phyloP scores from a whole-genome alignment of 768 basidiomycete genomes.

The Boletus pseudopeckii region DNA sequence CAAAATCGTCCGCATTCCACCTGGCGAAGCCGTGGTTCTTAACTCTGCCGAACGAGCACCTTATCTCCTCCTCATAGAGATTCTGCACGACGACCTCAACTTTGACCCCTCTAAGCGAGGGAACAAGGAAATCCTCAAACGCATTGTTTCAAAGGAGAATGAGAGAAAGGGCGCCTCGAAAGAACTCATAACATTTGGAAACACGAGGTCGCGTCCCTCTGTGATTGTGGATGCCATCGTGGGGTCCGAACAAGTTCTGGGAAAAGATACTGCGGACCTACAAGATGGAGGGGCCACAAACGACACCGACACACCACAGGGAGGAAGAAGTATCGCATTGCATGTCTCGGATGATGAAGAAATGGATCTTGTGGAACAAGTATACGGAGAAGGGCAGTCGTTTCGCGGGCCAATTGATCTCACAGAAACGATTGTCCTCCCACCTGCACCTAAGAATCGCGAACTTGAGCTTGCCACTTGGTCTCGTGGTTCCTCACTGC shows the following conservation, averaged over 20 bases:
- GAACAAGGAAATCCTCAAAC: constrained; percentile 84
- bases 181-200: constrained; percentile 49
- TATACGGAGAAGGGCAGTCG: constrained; percentile 78
- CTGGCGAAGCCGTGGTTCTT: constrained; percentile 94
- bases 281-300: constrained; percentile 12
- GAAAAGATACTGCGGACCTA: constrained; percentile 29
- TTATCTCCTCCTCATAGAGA: constrained; percentile 88
- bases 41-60: constrained; percentile 97
- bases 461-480: constrained; percentile 85
- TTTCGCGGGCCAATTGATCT: constrained; percentile 75
- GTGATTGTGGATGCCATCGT: constrained; percentile 20
- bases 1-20: constrained; percentile 94
- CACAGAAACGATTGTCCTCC: constrained; percentile 80
- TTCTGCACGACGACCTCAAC: constrained; percentile 85
- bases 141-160: constrained; percentile 65
- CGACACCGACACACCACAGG: constrained; percentile 18
- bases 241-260: constrained; percentile 32
- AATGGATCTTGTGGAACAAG: constrained; percentile 94
- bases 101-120: constrained; percentile 82
- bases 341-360: constrained; percentile 65
- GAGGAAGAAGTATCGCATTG: constrained; percentile 19
- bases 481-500: constrained; percentile 53
- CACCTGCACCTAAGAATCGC: constrained; percentile 80
- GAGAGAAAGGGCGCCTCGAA: constrained; percentile 55
- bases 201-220: constrained; percentile 15